Base-by-base conservation (phyloP, 2,329 filamentous ascomycete species). In the Calonectria pteridis region DNA sequence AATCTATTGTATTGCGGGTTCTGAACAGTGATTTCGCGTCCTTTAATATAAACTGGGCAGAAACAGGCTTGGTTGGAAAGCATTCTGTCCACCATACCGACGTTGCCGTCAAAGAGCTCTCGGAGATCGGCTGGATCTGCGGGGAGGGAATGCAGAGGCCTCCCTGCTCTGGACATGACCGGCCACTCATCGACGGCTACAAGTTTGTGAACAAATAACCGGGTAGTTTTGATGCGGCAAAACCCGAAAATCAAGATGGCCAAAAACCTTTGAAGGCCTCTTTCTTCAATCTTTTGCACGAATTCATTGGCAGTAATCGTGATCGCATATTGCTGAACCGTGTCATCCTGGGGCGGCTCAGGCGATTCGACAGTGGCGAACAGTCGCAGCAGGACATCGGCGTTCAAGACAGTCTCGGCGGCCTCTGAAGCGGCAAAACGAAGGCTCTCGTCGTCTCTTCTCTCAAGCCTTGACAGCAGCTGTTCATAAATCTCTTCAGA, bases 131-230 rank as follows among this genome's bases (percentile, higher is more conserved):
- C 33, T 10, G 14, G 51, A 16, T 68, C 20, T 11, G 66, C 66
- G 9, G 37, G 66, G 26, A 68, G 66, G 7, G 26, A 35, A 16
- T 68, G 37, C 4, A 68, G 40, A 10, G 26, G 37, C 13, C 51
- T 33, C 20, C 40, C 51, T 6, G 55, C 28, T 35, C 4, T 31
- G 37, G 51, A 59, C 2, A 26, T 18, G 13, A 68, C 26, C 26
- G 51, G 66, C 66, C 66, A 68, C 26, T 53, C 13, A 49, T 68
- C 23, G 20, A 50, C 23, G 13, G 51, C 37, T 43, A 68, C 66
- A 26, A 68, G 66, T 20, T 37, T 68, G 53, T 26, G 35, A 43
- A 59, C 43, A 23, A 68, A 68, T 14, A 62, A 9, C 28, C 29
- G 29, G 13, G 28, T 35, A 7, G 29, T 29, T 37, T 26, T 40